phyloP scores from a whole-genome alignment of 257 asterid species.

The Scutellaria barbata region DNA sequence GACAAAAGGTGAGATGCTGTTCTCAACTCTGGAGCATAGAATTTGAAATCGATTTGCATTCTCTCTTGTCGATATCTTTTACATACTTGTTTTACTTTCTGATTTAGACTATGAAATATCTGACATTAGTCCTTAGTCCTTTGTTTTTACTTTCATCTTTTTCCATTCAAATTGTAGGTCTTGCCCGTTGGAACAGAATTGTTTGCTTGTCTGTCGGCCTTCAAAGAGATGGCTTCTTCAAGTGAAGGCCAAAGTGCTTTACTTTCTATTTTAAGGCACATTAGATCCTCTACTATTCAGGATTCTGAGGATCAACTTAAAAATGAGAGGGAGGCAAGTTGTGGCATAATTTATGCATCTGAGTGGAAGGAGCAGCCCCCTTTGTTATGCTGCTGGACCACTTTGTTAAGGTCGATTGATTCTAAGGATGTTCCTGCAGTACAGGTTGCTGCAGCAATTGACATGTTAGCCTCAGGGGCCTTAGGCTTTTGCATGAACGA shows the following conservation, averaged over 20 bases:
- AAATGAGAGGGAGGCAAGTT: slow-evolving; percentile 48
- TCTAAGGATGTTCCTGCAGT: slow-evolving; percentile 58
- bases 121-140: background rate
- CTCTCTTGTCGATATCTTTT: slow-evolving; percentile 13
- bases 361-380: slow-evolving; percentile 82
- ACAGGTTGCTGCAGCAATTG: slow-evolving; percentile 61
- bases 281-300: slow-evolving; percentile 49
- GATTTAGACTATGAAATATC: slow-evolving; percentile 10
- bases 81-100: slow-evolving; percentile 28
- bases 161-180: slow-evolving; percentile 51
- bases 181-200: slow-evolving; percentile 83
- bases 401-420: slow-evolving; percentile 48
- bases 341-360: slow-evolving; percentile 40
- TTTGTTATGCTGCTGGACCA: slow-evolving; percentile 74
- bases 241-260: slow-evolving; percentile 67
- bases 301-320: slow-evolving; percentile 50
- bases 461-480: slow-evolving; percentile 64
- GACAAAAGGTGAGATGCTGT: background rate
- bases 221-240: slow-evolving; percentile 70
- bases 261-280: slow-evolving; percentile 49
- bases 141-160: slow-evolving; percentile 13
- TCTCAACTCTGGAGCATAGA: slow-evolving; percentile 24
- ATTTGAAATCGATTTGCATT: slow-evolving; percentile 10
- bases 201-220: slow-evolving; percentile 44
- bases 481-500: slow-evolving; percentile 70